Evolutionary conservation across 805 yeast genomes (phyloP), one percentile per base, ranked within the genome.

Genomic region (Metschnikowia reukaufii): DNA sequence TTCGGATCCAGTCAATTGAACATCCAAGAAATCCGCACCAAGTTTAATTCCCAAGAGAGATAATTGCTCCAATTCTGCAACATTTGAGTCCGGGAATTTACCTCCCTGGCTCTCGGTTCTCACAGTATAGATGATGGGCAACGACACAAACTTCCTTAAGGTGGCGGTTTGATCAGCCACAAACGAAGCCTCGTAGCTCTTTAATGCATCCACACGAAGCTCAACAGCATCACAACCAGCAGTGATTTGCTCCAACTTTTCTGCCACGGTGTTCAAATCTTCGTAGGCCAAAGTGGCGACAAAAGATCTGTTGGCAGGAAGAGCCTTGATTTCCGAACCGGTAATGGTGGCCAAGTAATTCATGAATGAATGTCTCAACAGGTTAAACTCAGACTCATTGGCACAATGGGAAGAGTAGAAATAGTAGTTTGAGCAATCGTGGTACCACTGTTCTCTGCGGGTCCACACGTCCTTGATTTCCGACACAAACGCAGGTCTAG

Each of bases 81-180:
- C 57, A 12, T 78, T 81, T 7, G 70, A 70, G 59, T 86, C 88
- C 1, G 86, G 86, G 68, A 88, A 87, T 36, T 71, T 63, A 19
- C 97, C 97, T 40, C 97, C 97, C 67, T 90, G 96, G 3, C 82
- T 70, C 54, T 70, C 61, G 0, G 96, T 86, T 63, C 96, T 80
- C 3, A 90, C 70, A 2, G 96, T 89, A 69, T 81, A 88, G 44
- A 92, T 77, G 36, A 91, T 83, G 33, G 98, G 97, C 44, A 89
- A 67, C 29, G 72, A 68, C 13, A 86, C 74, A 39, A 75, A 74
- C 61, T 77, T 76, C 62, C 97, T 82, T 54, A 92, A 66, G 13
- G 76, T 57, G 1, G 89, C 86, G 44, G 88, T 68, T 63, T 90
- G 96, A 50, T 80, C 82, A 47, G 85, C 82, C 27, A 91, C 88